Percentiles rank a stretch among this genome's conserved stretches.
phyloP scores from a whole-genome alignment of 2,329 filamentous ascomycete genomes.

The Camillea tinctor region DNA sequence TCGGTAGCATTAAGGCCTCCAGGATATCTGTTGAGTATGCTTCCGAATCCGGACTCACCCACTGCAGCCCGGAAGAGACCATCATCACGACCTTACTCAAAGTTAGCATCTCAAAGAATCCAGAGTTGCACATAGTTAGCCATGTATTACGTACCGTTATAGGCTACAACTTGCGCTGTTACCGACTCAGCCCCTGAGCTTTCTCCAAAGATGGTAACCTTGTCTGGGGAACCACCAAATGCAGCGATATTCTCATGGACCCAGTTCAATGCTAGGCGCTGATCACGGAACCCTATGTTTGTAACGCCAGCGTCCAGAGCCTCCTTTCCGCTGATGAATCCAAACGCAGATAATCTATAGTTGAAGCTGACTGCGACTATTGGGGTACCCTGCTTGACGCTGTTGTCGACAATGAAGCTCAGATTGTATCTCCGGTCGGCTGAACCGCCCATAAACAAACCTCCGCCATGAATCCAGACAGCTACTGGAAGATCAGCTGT shows the following conservation, averaged over 20 bases:
- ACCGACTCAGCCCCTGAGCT: conserved; percentile 45
- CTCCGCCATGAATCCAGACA: conserved; percentile 56
- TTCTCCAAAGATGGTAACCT: conserved; percentile 47
- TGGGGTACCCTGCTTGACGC: conserved; percentile 42
- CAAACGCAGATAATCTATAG: conserved; percentile 46
- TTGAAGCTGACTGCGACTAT: conserved; percentile 49
- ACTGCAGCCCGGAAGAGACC: conserved; percentile 19
- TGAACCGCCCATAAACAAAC: conserved; percentile 26
- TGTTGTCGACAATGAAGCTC: conserved; percentile 53
- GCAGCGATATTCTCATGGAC: conserved; percentile 33
- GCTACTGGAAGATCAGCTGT: conserved; percentile 44
- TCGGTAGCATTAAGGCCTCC: conserved; percentile 31
- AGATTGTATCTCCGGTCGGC: conserved; percentile 56
- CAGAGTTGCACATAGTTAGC: neutral
- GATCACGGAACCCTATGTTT: conserved; percentile 48
- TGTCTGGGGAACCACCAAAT: conserved; percentile 39
- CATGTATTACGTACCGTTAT: conserved; percentile 28
- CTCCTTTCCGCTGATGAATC: conserved; percentile 44
- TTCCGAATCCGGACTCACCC: conserved; percentile 44
- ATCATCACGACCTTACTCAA: conserved; percentile 30
- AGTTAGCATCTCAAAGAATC: neutral
- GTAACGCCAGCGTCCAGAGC: conserved; percentile 39
- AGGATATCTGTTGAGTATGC: conserved; percentile 27
- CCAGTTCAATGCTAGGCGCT: conserved; percentile 44
- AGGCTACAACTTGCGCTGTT: conserved; percentile 43